These are phyloP conservation scores for Krasilnikovozyma curviuscula DNA, from an alignment of 768 basidiomycete genomes.

Conservation along the genomic window DNA sequence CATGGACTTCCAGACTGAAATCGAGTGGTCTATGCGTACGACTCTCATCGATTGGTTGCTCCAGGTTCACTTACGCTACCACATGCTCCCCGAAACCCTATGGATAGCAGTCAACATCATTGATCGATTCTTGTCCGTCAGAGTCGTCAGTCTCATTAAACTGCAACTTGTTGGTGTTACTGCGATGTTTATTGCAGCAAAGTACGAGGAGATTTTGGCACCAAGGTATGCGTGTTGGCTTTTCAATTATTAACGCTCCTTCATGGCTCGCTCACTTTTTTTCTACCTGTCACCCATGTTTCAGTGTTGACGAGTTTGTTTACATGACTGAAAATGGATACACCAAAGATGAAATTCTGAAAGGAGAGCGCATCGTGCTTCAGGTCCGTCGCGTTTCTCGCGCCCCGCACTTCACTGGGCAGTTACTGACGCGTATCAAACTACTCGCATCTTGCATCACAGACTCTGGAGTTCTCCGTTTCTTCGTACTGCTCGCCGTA, in stretches of 20 bases:
- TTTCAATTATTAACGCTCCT: background rate
- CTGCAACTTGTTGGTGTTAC: slow-evolving; percentile 94
- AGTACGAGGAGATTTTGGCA: slow-evolving; percentile 97
- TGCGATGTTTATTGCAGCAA: slow-evolving; percentile 96
- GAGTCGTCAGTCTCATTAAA: slow-evolving; percentile 71
- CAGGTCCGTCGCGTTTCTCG: slow-evolving; percentile 29
- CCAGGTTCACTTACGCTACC: slow-evolving; percentile 92
- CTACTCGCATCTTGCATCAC: background rate
- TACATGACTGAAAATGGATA: slow-evolving; percentile 94
- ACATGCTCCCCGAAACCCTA: slow-evolving; percentile 95
- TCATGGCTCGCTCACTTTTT: background rate
- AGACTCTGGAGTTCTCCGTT: slow-evolving; percentile 78
- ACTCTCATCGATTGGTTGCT: slow-evolving; percentile 95
- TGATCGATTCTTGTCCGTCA: slow-evolving; percentile 74
- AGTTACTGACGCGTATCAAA: background rate
- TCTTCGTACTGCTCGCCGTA: slow-evolving; percentile 98
- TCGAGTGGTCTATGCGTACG: slow-evolving; percentile 66
- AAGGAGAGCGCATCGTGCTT: slow-evolving; percentile 89
- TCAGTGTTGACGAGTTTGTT: slow-evolving; percentile 79
- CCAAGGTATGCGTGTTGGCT: slow-evolving; percentile 36
- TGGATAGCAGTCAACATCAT: slow-evolving; percentile 98
- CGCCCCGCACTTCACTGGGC: background rate
- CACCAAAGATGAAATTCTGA: slow-evolving; percentile 84
- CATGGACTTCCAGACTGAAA: slow-evolving; percentile 82
- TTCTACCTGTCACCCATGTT: background rate